Percentiles rank a stretch among this genome's conserved stretches.
These are phyloP conservation scores for Symbiodinium pilosum DNA, from an alignment of 73 alveolate genomes.

Conservation along the genomic window DNA sequence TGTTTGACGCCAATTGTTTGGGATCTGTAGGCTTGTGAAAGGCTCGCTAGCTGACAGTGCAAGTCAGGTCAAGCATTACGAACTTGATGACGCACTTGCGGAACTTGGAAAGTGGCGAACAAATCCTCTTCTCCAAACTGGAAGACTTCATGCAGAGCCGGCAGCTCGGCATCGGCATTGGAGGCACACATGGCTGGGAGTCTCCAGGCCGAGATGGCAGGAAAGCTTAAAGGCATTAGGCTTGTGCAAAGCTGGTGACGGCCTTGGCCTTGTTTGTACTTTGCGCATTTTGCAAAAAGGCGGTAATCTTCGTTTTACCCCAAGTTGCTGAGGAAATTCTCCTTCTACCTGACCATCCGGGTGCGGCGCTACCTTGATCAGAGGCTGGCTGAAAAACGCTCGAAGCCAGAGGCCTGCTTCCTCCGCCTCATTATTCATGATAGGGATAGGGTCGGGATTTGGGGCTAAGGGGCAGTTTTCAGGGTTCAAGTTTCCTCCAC, in stretches of 20 bases:
- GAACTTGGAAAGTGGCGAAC: conserved; percentile 61
- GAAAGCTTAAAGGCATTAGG: too few species aligned
- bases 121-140: conserved; percentile 44
- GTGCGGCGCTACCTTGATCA: conserved; percentile 86
- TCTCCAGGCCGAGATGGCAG: neutral
- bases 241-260: too few species aligned
- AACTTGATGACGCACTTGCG: conserved; percentile 86
- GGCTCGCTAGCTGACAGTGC: neutral
- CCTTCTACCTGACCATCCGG: conserved; percentile 74
- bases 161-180: neutral
- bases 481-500: too few species aligned
- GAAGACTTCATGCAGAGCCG: conserved; percentile 90
- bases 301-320: too few species aligned
- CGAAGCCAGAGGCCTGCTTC: conserved; percentile 43
- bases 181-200: neutral
- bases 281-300: too few species aligned
- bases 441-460: too few species aligned
- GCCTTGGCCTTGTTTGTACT: too few species aligned
- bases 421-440: too few species aligned
- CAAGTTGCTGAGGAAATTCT: conserved; percentile 38
- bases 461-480: too few species aligned
- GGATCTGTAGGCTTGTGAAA: neutral
- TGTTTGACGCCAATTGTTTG: neutral
- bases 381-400: conserved; percentile 27
- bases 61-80: conserved; percentile 81